Evolutionary conservation across 352 stramenopile genomes (phyloP), one percentile per base, ranked within the genome.

Genomic region (Phytophthora sp.): DNA sequence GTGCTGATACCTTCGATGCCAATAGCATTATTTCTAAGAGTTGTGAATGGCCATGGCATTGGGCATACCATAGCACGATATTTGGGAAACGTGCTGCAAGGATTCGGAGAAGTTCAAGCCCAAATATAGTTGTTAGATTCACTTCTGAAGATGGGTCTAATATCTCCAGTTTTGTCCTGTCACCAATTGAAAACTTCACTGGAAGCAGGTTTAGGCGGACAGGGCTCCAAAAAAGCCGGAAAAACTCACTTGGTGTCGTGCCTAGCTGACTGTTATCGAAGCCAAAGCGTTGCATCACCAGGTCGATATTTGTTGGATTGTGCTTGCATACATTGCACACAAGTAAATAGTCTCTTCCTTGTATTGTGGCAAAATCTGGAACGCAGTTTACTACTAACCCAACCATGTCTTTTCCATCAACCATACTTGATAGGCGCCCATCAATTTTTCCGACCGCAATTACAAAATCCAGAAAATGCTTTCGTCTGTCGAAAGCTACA

Each of bases 401-500:
- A 28, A 65, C 21, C 4, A 69, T n/a, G 15, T 17, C 31, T 54
- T 45, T 45, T 21, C 41, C 32, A 39, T 65, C 54, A 13, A 59
- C 32, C 20, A 12, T 24, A 15, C 31, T 51, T 18, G 62, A 20
- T 32, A 67, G 7, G 9, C 5, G 30, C 8, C 30, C 12, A 1
- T 60, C 30, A 17, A 20, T 20, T 54, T 51, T 46, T 30, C 38
- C 53, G 18, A 69, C 31, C 5, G 53, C 26, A 37, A 59, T 38
- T 11, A 69, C 27, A 24, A 69, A 69, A 24, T 69, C 61, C 28
- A 69, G 38, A 23, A 65, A 60, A 9, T 38, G 27, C 21, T 48
- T 60, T 23, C 61, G 30, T 49, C 54, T 50, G 1, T 57, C 30
- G 17, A 54, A 59, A 13, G 54, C 53, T 9, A 48, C 28, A 1